Conservation (phyloP, 2,329 filamentous ascomycete species). For the Fusarium coffeatum region DNA sequence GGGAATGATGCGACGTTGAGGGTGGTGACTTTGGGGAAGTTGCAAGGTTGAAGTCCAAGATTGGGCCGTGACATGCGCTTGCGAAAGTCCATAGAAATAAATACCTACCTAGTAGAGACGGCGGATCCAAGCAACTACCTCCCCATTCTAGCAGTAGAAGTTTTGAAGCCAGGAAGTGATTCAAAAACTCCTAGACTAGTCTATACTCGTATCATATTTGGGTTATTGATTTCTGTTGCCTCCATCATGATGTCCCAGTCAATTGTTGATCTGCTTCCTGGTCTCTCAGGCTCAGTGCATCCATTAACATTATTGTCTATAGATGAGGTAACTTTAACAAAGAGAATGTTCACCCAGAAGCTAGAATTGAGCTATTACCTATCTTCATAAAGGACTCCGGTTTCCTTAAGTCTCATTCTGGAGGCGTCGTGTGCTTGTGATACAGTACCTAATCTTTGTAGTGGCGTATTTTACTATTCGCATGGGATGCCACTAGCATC, state of each 20-base stretch:
- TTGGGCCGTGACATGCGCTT: neutral
- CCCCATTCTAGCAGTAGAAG: neutral
- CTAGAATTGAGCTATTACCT: neutral
- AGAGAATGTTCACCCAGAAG: neutral
- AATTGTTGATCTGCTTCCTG: neutral
- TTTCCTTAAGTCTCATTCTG: neutral
- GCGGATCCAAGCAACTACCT: neutral
- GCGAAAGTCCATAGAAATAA: neutral
- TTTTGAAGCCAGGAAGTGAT: neutral
- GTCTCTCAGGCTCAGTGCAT: neutral
- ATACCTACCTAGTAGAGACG: neutral
- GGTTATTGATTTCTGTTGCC: neutral
- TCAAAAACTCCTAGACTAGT: neutral
- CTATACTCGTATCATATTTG: neutral
- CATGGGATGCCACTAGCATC: slow-evolving; percentile 29
- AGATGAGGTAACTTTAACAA: neutral
- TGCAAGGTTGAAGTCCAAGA: slow-evolving; percentile 20
- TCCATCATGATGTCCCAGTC: neutral
- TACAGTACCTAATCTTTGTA: neutral
- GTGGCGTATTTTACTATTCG: slow-evolving; percentile 28
- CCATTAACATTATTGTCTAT: neutral
- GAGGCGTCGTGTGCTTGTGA: neutral
- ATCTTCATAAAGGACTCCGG: neutral
- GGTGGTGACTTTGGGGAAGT: neutral
- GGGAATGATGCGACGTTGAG: slow-evolving; percentile 6